These are phyloP conservation scores for Aspergillus clavatus DNA, from an alignment of 2,329 filamentous ascomycete genomes.

Conservation along the genomic window DNA sequence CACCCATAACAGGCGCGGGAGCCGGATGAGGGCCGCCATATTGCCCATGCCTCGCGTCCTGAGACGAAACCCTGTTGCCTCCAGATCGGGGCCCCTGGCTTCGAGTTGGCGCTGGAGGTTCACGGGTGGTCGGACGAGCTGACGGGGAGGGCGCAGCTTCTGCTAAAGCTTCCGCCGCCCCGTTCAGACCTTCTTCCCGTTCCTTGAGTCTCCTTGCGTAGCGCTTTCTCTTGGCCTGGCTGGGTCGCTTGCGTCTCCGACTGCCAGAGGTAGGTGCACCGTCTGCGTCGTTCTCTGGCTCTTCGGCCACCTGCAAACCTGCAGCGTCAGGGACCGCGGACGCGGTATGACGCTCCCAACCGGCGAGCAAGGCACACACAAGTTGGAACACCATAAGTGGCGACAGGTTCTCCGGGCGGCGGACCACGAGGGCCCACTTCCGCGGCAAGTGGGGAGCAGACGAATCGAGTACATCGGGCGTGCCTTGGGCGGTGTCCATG, in stretches of 20 bases:
- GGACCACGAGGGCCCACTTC: slow-evolving; percentile 16
- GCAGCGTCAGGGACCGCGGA: slow-evolving; percentile 2
- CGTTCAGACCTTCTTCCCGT: neutral
- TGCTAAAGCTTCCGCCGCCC: neutral
- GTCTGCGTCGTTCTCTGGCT: slow-evolving; percentile 8
- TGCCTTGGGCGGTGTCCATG: slow-evolving; percentile 15
- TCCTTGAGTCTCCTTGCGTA: neutral
- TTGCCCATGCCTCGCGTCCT: neutral
- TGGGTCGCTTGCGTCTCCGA: slow-evolving; percentile 9
- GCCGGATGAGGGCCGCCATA: neutral
- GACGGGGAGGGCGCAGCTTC: neutral
- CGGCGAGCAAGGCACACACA: slow-evolving; percentile 6
- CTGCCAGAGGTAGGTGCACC: slow-evolving; percentile 2
- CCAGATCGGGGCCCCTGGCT: neutral
- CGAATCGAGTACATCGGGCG: slow-evolving; percentile 15
- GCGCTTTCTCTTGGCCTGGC: slow-evolving; percentile 12
- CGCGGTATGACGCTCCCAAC: slow-evolving; percentile 7
- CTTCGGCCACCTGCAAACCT: slow-evolving; percentile 4
- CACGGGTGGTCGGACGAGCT: neutral
- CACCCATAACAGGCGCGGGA: slow-evolving; percentile 1
- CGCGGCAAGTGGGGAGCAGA: slow-evolving; percentile 6
- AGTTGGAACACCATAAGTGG: slow-evolving; percentile 11
- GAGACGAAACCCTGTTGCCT: neutral
- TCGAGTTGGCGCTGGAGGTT: neutral
- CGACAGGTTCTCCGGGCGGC: slow-evolving; percentile 16